Base-by-base conservation (phyloP, 2,329 filamentous ascomycete genomes). In the Verticillium nubilum region DNA sequence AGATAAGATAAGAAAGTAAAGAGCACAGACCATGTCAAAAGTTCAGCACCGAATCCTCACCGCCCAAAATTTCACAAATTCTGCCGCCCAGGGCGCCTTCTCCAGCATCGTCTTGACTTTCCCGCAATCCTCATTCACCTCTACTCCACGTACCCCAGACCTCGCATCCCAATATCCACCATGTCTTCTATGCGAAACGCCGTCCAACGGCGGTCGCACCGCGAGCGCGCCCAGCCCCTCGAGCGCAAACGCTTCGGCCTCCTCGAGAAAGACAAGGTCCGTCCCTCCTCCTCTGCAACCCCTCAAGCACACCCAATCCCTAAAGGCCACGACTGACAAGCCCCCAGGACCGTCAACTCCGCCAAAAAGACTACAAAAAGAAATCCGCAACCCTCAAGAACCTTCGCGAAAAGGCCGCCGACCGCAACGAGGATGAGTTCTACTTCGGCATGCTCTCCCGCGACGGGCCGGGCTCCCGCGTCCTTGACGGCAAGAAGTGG, bases 241-340 rank as follows among this genome's bases (percentile, higher is more conserved):
- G 90, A 93, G 71, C 91, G 95, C 58, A 80, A 88, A 65, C 91
- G 91, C 79, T 92, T 92, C 76, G 95, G 95, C 64, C 84, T 98
- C 25, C 87, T 98, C 62, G 95, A 98, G 75, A 98, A 99, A 78
- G 90, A 95, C 82, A 97, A 97, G 79, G 88, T 88, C 70, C n/a
- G 27, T 29, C 53, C 53, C 54, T 3, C 25, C 37, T 13, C 29
- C 29, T 31, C 17, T 15, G n/a, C 33, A 37, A 5, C 33, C 33
- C 33, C 15, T 15, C 13, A 37, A 17, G 5, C 15, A 13, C 33
- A 17, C 15, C 33, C 12, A 15, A 13, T 5, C 33, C 33, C 33
- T 17, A 13, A 37, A 19, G 12, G 15, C 31, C 31, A 15, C 15
- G 33, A 27, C 47, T 52, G 17, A 33, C 25, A 31, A 3, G 13